phyloP scores from a whole-genome alignment of 148 eudicot genomes.

The Vaccinium corymbosum region DNA sequence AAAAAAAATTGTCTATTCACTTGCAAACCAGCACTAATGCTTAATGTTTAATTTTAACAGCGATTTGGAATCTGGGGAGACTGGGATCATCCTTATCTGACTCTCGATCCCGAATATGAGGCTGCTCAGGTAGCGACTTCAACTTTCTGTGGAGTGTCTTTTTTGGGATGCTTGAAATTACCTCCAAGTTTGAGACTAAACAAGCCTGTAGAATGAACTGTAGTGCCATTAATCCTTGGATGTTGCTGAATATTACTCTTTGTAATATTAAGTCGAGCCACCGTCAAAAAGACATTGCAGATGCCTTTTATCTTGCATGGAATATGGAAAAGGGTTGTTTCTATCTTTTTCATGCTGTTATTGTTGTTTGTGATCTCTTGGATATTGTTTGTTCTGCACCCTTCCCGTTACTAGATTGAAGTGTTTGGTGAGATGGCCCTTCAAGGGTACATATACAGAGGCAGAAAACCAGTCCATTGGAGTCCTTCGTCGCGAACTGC shows the following conservation, averaged over 20 bases:
- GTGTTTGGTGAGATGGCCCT: slow-evolving; percentile 95
- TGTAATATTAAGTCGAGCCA: not conserved
- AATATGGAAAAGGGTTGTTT: not conserved
- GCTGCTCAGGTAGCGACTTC: slow-evolving; percentile 68
- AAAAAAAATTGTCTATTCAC: not conserved
- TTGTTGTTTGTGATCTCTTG: not conserved
- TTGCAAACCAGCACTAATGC: slow-evolving; percentile 3
- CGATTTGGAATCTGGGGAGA: slow-evolving; percentile 86
- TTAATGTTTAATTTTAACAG: slow-evolving; percentile 26
- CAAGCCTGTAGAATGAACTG: not conserved
- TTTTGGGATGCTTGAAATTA: not conserved
- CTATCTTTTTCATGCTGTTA: not conserved
- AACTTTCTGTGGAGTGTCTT: not conserved
- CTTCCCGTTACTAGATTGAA: slow-evolving; percentile 53
- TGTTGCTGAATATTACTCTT: not conserved
- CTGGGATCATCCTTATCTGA: slow-evolving; percentile 84
- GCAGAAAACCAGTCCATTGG: slow-evolving; percentile 99
- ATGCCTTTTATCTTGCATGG: slow-evolving; percentile 7
- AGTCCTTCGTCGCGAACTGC: slow-evolving; percentile 98
- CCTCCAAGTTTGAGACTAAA: slow-evolving; percentile 7
- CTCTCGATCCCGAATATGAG: slow-evolving; percentile 90
- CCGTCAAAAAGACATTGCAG: not conserved
- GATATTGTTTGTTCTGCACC: slow-evolving; percentile 14
- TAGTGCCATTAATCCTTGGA: not conserved
- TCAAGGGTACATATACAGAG: slow-evolving; percentile 87